Evolutionary conservation across 768 basidiomycete genomes (phyloP), one percentile per base, ranked within the genome.

Genomic region (Naganishia vishniacii): DNA sequence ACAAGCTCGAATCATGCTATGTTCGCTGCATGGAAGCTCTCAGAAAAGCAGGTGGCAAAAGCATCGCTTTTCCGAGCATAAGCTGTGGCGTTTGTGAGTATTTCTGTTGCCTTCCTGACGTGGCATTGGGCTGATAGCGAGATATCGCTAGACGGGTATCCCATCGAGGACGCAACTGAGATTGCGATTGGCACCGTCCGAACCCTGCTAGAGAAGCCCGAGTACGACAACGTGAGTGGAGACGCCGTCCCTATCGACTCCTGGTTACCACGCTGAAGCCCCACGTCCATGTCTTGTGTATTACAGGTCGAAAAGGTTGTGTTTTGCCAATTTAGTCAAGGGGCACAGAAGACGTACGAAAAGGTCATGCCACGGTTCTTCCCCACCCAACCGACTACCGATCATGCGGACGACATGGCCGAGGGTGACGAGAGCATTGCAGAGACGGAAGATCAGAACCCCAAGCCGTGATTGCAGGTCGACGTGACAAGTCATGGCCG

Each of bases 21-120:
- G 12, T 34, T n/a, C 69, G 72, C 4, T 74, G 70, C 18, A 64
- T 79, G n/a, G 65, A 73, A 4, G 34, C 48, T 1, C 49, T 53
- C 11, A 49, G 34, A 9, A 26, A 56, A 32, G 51, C 75, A 44
- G 73, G 71, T 20, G 70, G 72, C 8, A 70, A 66, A 23, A 66
- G 40, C n/a, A 73, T 77, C 25, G 77, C 75, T 4, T 75, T 78
- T 42, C 75, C 72, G 13, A 74, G 74, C 65, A 74, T 77, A 59
- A 74, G 72, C 31, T 76, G 74, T n/a, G 76, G 77, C 7, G 66
- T 76, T 31, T 78, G 75, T 76, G 61, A 66, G 73, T 71, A 0
- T 7, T 20, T 23, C 23, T 29, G 18, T n/a, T n/a, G n/a, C n/a
- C n/a, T n/a, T 31, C 16, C 7, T 20, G 32, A 53, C 18, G 49